phyloP scores from a whole-genome alignment of 495 filamentous ascomycete species.

The Aspergillus ostianus region DNA sequence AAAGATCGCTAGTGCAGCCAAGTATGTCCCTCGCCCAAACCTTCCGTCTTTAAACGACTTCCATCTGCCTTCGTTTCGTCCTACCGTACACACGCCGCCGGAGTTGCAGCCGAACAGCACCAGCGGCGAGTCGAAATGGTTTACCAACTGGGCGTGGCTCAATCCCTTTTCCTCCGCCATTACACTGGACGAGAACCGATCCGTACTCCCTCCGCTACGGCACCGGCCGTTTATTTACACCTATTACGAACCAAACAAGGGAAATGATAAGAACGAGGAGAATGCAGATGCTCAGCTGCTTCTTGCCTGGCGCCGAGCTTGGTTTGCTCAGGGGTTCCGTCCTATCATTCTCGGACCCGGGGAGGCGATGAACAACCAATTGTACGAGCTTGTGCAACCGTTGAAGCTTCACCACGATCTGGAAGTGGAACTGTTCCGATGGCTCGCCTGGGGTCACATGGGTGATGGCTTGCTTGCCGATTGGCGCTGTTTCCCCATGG shows the following conservation, averaged over 20 bases:
- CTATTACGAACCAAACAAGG: constrained; percentile 73
- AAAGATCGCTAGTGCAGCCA: constrained; percentile 28
- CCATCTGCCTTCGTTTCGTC: constrained; percentile 54
- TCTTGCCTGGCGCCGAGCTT: constrained; percentile 85
- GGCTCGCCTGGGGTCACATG: constrained; percentile 94
- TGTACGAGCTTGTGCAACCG: constrained; percentile 63
- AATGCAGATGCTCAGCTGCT: constrained; percentile 76
- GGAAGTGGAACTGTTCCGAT: constrained; percentile 73
- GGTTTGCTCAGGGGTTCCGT: constrained; percentile 90
- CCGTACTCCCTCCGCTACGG: constrained; percentile 78
- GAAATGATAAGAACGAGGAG: constrained; percentile 58
- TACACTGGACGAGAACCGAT: constrained; percentile 80
- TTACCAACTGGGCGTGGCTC: constrained; percentile 82
- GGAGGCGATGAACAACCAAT: constrained; percentile 82
- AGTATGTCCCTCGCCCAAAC: constrained; percentile 40
- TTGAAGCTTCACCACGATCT: constrained; percentile 53
- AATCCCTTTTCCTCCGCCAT: constrained; percentile 84
- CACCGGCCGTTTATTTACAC: constrained; percentile 83
- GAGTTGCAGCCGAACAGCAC: constrained; percentile 79
- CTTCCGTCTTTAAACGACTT: constrained; percentile 40
- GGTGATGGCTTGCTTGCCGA: constrained; percentile 80
- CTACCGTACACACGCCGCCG: constrained; percentile 71
- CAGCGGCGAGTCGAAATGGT: constrained; percentile 78
- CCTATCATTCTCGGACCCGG: constrained; percentile 76
- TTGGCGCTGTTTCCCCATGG: constrained; percentile 85